Percentiles rank a stretch among this genome's conserved stretches.
These are phyloP conservation scores for Multifurca ochricompacta DNA, from an alignment of 768 basidiomycete species.

Conservation along the genomic window DNA sequence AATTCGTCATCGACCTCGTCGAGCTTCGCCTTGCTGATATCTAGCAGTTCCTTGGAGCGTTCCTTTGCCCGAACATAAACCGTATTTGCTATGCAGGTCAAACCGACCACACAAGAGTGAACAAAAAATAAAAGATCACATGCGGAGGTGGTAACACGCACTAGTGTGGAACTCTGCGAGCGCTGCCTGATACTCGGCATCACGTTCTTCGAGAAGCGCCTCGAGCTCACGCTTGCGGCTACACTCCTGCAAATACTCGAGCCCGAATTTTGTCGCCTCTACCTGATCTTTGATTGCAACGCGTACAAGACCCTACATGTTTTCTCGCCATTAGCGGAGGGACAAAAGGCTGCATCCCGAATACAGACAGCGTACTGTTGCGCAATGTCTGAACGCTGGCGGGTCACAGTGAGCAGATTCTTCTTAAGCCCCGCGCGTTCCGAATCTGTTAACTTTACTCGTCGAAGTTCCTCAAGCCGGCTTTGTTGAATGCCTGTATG, in stretches of 20 bases:
- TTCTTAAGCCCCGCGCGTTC: slow-evolving; percentile 35
- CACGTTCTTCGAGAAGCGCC: slow-evolving; percentile 46
- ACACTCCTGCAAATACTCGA: slow-evolving; percentile 55
- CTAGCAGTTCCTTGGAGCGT: slow-evolving; percentile 33
- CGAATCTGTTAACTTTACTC: slow-evolving; percentile 26
- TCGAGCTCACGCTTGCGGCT: slow-evolving; percentile 61
- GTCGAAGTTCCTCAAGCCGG: slow-evolving; percentile 17
- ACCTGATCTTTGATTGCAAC: slow-evolving; percentile 51
- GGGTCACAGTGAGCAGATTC: slow-evolving; percentile 23
- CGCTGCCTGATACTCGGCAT: slow-evolving; percentile 49
- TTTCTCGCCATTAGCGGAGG: slow-evolving; percentile 1
- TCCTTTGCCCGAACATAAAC: slow-evolving; percentile 43
- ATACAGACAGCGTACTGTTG: slow-evolving; percentile 49
- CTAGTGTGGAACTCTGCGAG: slow-evolving; percentile 45
- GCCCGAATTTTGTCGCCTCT: slow-evolving; percentile 47
- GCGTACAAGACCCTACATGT: slow-evolving; percentile 44
- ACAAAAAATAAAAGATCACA: background rate
- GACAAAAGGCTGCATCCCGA: background rate
- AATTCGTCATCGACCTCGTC: slow-evolving; percentile 40
- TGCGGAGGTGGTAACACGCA: slow-evolving; percentile 25
- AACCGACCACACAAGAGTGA: background rate
- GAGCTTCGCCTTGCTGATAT: slow-evolving; percentile 33
- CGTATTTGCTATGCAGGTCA: slow-evolving; percentile 38
- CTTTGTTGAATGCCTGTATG: slow-evolving; percentile 3
- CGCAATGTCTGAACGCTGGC: slow-evolving; percentile 28